Conservation (phyloP, 768 basidiomycete genomes). For the Neoboletus brunneissimus region DNA sequence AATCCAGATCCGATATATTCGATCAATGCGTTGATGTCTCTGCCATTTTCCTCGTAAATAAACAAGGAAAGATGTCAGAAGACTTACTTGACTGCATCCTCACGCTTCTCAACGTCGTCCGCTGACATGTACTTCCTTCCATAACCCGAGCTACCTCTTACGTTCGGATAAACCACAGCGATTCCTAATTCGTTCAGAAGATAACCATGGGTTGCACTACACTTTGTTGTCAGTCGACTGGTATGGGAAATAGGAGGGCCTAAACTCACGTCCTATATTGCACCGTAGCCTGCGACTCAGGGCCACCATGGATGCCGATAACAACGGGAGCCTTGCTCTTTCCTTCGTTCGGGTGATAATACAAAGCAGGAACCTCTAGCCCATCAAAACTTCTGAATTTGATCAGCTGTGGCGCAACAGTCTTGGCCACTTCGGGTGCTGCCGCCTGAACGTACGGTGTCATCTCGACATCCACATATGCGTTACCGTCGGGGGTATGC, state of each 20-base stretch:
- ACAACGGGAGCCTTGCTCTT: constrained; percentile 32
- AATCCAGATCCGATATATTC: constrained; percentile 34
- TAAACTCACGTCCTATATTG: constrained; percentile 31
- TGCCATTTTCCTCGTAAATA: constrained; percentile 7
- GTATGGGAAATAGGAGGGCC: not conserved
- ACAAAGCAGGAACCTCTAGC: constrained; percentile 40
- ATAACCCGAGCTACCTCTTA: constrained; percentile 42
- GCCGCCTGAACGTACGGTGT: constrained; percentile 35
- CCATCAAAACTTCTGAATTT: constrained; percentile 42
- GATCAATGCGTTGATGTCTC: constrained; percentile 40
- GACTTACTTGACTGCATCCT: constrained; percentile 41
- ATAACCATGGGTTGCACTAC: constrained; percentile 37
- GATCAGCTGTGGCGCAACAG: constrained; percentile 34
- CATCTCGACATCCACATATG: constrained; percentile 29
- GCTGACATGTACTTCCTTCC: constrained; percentile 38
- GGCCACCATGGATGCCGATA: constrained; percentile 42
- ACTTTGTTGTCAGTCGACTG: constrained; percentile 2
- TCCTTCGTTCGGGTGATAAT: constrained; percentile 37
- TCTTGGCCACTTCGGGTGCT: constrained; percentile 25
- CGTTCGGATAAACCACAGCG: constrained; percentile 43
- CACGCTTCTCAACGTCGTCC: constrained; percentile 43
- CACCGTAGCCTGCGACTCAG: constrained; percentile 36
- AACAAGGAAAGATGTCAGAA: not conserved
- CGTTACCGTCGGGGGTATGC: constrained; percentile 21
- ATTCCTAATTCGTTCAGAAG: constrained; percentile 41